These are phyloP conservation scores for Ilex aquifolium DNA, from an alignment of 257 asterid species.

Conservation along the genomic window DNA sequence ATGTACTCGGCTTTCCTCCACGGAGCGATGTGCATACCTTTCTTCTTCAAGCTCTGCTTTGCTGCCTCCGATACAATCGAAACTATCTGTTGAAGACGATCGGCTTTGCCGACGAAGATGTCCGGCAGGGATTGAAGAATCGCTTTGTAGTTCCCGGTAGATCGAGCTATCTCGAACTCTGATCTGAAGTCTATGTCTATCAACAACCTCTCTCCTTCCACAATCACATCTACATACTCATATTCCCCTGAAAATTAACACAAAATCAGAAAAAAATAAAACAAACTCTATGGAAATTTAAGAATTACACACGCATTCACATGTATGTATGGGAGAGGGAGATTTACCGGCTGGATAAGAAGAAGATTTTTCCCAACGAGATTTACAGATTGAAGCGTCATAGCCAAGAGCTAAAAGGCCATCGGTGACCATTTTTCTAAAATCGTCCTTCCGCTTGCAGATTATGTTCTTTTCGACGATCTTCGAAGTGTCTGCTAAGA, in stretches of 20 bases:
- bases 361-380: conserved; percentile 83
- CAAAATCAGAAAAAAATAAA: not conserved
- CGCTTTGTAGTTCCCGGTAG: conserved; percentile 59
- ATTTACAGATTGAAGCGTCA: conserved; percentile 71
- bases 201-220: conserved; percentile 55
- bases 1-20: conserved; percentile 88
- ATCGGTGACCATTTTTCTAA: conserved; percentile 61
- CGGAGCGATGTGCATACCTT: conserved; percentile 92
- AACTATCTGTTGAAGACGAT: conserved; percentile 73
- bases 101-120: conserved; percentile 73
- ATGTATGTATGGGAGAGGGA: no score
- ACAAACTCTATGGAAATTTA: not conserved
- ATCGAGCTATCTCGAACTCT: conserved; percentile 84
- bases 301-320: no score
- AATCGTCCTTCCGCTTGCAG: conserved; percentile 55
- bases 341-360: conserved; percentile 75
- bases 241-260: conserved; percentile 47
- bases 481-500: conserved; percentile 69
- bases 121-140: conserved; percentile 58
- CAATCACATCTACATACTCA: conserved; percentile 76
- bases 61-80: conserved; percentile 77
- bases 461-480: conserved; percentile 69
- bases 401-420: conserved; percentile 54
- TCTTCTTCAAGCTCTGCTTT: conserved; percentile 71
- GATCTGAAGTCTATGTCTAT: conserved; percentile 86